phyloP scores from a whole-genome alignment of 768 basidiomycete species.

The Calocybe cyanea region DNA sequence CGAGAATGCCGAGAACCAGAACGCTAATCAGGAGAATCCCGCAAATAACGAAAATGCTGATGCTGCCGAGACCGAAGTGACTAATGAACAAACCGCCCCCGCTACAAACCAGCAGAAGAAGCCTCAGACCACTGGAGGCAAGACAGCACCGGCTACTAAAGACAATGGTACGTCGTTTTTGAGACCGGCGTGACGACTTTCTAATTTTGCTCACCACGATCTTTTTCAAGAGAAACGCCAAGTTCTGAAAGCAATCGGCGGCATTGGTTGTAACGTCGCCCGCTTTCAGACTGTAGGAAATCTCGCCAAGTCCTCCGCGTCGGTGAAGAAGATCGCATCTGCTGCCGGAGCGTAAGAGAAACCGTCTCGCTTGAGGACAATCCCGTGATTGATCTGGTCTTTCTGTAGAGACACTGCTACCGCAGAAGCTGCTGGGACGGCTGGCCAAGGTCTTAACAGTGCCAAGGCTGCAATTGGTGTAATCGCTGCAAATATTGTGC shows the following conservation, averaged over 20 bases:
- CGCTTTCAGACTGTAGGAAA: conserved; percentile 12
- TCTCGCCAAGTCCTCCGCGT: conserved; percentile 11
- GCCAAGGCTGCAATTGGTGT: conserved; percentile 20
- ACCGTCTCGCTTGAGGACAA: neutral
- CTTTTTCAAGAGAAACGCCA: conserved; percentile 11
- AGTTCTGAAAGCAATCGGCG: conserved; percentile 12
- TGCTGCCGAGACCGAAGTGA: neutral
- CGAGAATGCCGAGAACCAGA: neutral
- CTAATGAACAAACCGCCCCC: too few species aligned
- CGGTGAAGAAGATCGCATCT: conserved; percentile 10
- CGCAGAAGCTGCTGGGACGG: conserved; percentile 17
- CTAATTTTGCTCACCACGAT: neutral
- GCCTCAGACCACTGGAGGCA: neutral
- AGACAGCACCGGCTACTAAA: neutral
- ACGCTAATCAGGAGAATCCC: neutral
- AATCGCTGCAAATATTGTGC: conserved; percentile 21
- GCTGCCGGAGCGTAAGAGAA: conserved; percentile 16
- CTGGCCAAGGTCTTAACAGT: conserved; percentile 18
- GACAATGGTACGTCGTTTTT: neutral
- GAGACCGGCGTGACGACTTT: neutral
- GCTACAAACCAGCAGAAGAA: too few species aligned
- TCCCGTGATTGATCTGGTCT: neutral
- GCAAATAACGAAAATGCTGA: neutral
- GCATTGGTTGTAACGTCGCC: conserved; percentile 15
- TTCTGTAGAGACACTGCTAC: conserved; percentile 19